A percentile compares a stretch with the other conserved stretches of the same genome.
Evolutionary conservation across 1,284 basidiomycete genomes (phyloP).

Genomic region (Naganishia liquefaciens): DNA sequence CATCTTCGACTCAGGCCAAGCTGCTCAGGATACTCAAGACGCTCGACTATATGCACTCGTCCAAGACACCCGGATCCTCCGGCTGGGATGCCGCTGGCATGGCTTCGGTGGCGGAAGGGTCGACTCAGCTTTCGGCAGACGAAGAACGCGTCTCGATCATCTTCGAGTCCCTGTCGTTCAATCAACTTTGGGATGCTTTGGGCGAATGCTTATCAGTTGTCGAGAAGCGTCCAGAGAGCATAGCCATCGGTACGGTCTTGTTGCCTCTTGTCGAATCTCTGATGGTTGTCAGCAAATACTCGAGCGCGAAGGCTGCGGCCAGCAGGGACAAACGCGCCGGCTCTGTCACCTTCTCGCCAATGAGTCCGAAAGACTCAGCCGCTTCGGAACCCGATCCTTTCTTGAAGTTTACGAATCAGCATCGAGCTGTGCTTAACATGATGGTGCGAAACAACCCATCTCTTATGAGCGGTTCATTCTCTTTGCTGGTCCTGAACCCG

Average conservation of each 20-base stretch:
- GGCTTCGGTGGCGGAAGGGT: slow-evolving; percentile 39
- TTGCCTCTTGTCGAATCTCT: slow-evolving; percentile 89
- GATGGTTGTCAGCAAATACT: slow-evolving; percentile 98
- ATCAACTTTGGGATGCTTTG: slow-evolving; percentile 78
- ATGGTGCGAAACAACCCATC: slow-evolving; percentile 99
- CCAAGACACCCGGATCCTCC: slow-evolving; percentile 35
- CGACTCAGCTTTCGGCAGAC: slow-evolving; percentile 56
- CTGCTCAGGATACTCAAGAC: slow-evolving; percentile 89
- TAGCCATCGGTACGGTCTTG: slow-evolving; percentile 84
- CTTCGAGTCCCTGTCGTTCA: slow-evolving; percentile 84
- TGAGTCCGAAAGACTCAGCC: slow-evolving; percentile 65
- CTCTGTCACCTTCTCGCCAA: slow-evolving; percentile 50
- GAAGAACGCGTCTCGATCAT: slow-evolving; percentile 79
- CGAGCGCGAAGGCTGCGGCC: slow-evolving; percentile 54
- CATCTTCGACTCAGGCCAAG: slow-evolving; percentile 89
- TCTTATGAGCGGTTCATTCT: slow-evolving; percentile 97
- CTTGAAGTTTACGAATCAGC: slow-evolving; percentile 88
- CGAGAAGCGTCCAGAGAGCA: slow-evolving; percentile 74
- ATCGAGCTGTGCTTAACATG: slow-evolving; percentile 90
- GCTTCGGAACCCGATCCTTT: slow-evolving; percentile 80
- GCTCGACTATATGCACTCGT: slow-evolving; percentile 88
- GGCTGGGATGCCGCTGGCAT: slow-evolving; percentile 32
- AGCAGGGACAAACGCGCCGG: slow-evolving; percentile 44
- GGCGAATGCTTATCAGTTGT: slow-evolving; percentile 81
- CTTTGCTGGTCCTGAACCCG: slow-evolving; percentile 91